Evolutionary conservation across 768 basidiomycete species (phyloP).

Genomic region (Russula olivacea): DNA sequence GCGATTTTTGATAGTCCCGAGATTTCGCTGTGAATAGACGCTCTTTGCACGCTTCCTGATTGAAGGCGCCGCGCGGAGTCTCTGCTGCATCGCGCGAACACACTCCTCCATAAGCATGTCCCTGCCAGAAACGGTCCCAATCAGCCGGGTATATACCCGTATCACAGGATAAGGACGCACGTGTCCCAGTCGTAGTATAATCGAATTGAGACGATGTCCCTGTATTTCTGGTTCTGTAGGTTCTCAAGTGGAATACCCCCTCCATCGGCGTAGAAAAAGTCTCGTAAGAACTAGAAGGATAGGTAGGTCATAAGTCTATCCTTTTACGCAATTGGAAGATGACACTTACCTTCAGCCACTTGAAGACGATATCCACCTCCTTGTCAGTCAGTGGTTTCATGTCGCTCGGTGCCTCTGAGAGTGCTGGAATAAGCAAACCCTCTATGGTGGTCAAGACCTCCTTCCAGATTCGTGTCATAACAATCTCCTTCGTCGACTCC

Average conservation of each 20-base stretch:
- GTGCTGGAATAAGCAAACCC: slow-evolving; percentile 80
- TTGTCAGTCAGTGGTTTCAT: slow-evolving; percentile 92
- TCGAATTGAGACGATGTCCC: slow-evolving; percentile 82
- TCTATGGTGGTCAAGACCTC: slow-evolving; percentile 86
- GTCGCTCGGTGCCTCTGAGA: slow-evolving; percentile 79
- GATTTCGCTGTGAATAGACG: slow-evolving; percentile 85
- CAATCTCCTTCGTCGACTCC: slow-evolving; percentile 79
- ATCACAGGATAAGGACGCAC: slow-evolving; percentile 39
- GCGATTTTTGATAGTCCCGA: slow-evolving; percentile 91
- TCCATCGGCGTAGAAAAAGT: slow-evolving; percentile 93
- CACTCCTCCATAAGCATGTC: slow-evolving; percentile 91
- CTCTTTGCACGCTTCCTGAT: slow-evolving; percentile 89
- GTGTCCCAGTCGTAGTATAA: slow-evolving; percentile 96
- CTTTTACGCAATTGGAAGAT: neutral
- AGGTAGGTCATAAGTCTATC: slow-evolving; percentile 8
- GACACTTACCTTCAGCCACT: slow-evolving; percentile 83
- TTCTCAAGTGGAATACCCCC: slow-evolving; percentile 85
- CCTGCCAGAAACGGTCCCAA: slow-evolving; percentile 35
- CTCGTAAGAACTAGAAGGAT: slow-evolving; percentile 67
- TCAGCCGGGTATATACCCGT: slow-evolving; percentile 10
- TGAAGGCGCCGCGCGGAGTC: slow-evolving; percentile 63
- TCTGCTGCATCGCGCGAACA: slow-evolving; percentile 91
- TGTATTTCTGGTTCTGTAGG: slow-evolving; percentile 91
- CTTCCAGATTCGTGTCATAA: slow-evolving; percentile 94
- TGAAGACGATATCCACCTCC: slow-evolving; percentile 98